These are phyloP conservation scores for Colletotrichum cuscutae DNA, from an alignment of 2,329 filamentous ascomycete species.

Conservation along the genomic window DNA sequence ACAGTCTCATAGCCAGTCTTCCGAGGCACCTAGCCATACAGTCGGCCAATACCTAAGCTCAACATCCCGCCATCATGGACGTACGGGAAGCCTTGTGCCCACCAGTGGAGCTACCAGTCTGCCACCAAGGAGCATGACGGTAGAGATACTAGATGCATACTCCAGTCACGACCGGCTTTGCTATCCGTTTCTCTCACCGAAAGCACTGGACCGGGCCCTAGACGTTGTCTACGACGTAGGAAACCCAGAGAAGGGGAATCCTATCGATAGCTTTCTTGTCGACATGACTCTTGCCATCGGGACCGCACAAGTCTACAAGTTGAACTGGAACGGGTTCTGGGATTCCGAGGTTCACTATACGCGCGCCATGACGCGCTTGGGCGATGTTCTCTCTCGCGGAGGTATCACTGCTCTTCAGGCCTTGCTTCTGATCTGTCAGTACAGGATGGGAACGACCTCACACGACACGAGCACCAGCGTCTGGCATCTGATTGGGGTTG, in stretches of 20 bases:
- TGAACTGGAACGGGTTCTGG: constrained; percentile 54
- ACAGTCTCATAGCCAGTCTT: constrained; percentile 36
- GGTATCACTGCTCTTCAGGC: constrained; percentile 52
- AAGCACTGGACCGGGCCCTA: constrained; percentile 40
- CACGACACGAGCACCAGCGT: constrained; percentile 51
- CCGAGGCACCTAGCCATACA: constrained; percentile 26
- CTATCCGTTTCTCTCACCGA: constrained; percentile 52
- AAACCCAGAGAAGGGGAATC: constrained; percentile 24
- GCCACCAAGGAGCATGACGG: constrained; percentile 47
- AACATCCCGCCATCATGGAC: neutral
- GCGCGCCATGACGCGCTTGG: constrained; percentile 49
- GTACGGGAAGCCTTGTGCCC: constrained; percentile 6
- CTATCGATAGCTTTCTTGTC: constrained; percentile 51
- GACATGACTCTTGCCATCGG: constrained; percentile 57
- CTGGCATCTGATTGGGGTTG: constrained; percentile 56
- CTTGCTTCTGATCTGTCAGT: constrained; percentile 54
- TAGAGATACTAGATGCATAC: constrained; percentile 51
- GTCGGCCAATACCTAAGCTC: constrained; percentile 18
- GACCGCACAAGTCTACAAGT: constrained; percentile 54
- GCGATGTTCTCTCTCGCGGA: constrained; percentile 47
- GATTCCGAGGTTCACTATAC: constrained; percentile 54
- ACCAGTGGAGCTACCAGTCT: constrained; percentile 35
- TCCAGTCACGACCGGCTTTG: constrained; percentile 54
- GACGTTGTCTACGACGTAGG: constrained; percentile 46
- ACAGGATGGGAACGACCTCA: constrained; percentile 51